A percentile compares a stretch with the other conserved stretches of the same genome.
Evolutionary conservation across 2,329 filamentous ascomycete genomes (phyloP).

Genomic region (Fusarium coicis): DNA sequence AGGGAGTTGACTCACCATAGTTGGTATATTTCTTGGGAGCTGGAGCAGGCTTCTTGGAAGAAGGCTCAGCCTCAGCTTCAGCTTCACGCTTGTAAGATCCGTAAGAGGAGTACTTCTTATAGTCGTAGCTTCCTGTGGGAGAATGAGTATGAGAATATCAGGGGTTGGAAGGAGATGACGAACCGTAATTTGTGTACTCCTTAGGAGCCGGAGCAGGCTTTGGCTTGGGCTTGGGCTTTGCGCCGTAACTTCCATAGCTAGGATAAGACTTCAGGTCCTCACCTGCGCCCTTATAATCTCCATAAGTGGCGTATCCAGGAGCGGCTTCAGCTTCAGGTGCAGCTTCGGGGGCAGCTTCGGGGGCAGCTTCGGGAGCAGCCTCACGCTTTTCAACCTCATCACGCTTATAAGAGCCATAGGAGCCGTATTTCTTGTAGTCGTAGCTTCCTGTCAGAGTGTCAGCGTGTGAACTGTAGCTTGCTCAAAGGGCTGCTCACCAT

Average conservation of each 20-base stretch:
- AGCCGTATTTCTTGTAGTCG: constrained; percentile 25
- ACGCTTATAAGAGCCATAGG: constrained; percentile 15
- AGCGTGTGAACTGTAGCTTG: neutral
- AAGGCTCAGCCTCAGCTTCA: too few species aligned
- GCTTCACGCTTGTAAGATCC: neutral
- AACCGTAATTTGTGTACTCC: constrained; percentile 19
- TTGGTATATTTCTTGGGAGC: too few species aligned
- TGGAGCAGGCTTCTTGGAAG: too few species aligned
- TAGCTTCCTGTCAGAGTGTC: neutral
- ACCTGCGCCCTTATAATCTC: neutral
- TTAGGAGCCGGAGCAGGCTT: neutral
- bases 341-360: neutral
- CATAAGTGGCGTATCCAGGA: neutral
- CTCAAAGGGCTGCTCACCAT: neutral
- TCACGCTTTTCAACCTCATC: neutral
- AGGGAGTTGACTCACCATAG: too few species aligned
- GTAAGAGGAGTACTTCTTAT: constrained; percentile 14
- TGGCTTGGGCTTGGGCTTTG: constrained; percentile 2
- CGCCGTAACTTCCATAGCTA: neutral
- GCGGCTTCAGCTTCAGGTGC: neutral
- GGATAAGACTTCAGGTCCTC: neutral
- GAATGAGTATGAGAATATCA: neutral
- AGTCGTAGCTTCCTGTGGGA: constrained; percentile 11
- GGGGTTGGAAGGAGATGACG: rapidly evolving
- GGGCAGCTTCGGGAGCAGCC: neutral